Conservation (phyloP, 805 yeast genomes). For the Cyberlindnera nakhonratchasimensis region DNA sequence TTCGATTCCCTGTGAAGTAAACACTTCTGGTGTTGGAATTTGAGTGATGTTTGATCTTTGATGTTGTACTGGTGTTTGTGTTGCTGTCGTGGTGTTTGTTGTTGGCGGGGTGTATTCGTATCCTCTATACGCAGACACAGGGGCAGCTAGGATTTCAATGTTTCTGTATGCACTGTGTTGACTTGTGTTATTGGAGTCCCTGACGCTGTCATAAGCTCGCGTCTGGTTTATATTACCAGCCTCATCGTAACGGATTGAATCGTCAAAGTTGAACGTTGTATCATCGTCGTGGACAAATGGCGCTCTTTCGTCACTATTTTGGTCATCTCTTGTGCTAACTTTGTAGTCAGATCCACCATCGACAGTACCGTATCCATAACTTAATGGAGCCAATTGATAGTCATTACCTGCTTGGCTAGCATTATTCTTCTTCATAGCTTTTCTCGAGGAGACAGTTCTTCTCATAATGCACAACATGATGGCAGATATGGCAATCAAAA, state of each 20-base stretch:
- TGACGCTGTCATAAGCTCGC: conserved; percentile 22
- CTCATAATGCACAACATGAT: conserved; percentile 69
- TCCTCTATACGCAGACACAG: conserved; percentile 21
- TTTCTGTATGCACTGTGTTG: conserved; percentile 8
- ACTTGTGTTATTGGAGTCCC: conserved; percentile 14
- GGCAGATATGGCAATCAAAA: conserved; percentile 59
- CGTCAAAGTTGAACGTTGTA: conserved; percentile 11
- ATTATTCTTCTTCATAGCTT: conserved; percentile 16
- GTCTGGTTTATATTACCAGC: conserved; percentile 19
- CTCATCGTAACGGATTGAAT: conserved; percentile 18
- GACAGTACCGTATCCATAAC: conserved; percentile 27
- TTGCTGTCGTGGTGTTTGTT: background rate
- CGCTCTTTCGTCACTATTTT: conserved; percentile 19
- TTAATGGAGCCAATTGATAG: conserved; percentile 26
- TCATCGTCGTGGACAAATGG: conserved; percentile 20
- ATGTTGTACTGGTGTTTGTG: background rate
- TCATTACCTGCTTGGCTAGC: conserved; percentile 17
- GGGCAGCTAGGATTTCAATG: conserved; percentile 20
- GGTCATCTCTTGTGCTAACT: conserved; percentile 12
- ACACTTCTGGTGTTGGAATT: conserved; percentile 5
- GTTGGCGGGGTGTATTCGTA: conserved; percentile 16
- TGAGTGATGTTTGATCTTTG: conserved; percentile 1
- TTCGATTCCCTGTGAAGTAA: background rate
- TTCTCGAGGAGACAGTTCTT: conserved; percentile 49
- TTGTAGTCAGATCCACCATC: conserved; percentile 23